Base-by-base conservation (phyloP, 306 rosid genomes). In the Begonia loranthoides region DNA sequence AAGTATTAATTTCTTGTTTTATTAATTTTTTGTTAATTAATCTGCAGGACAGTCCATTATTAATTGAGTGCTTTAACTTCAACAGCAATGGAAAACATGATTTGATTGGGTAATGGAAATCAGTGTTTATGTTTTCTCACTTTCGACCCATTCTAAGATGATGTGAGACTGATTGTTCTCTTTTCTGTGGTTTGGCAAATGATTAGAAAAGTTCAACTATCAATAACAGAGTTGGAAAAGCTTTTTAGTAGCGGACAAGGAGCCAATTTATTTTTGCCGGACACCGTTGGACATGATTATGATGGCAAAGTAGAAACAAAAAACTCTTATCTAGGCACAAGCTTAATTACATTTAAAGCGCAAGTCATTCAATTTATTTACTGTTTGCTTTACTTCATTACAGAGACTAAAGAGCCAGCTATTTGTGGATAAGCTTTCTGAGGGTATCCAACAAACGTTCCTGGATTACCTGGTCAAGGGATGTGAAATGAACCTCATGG, bases 391-490 rank as follows among this genome's bases (percentile, higher is more conserved):
- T 47, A 55, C 70, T 57, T 57, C 51, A 54, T 58, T 44, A 49
- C 88, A 92, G 99, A 71, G 66, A 50, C 68, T 83, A 22, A 92
- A 83, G 72, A 73, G 99, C 71, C 92, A 76, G 66, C 61, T 92
- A 67, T 83, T 60, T 75, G 93, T 80, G 67, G 99, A 92, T 47
- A 83, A 60, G 69, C 76, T 72, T 78, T 19, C 66, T 48, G 87
- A 76, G 77, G 79, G 70, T 47, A 55, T 83, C 43, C 93, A 83
- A 65, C 72, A 80, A 62, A 86, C 93, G 55, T 92, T 92, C 74
- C 73, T 92, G 54, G 99, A 86, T 80, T 92, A 83, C 79, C 74
- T 92, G 80, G 76, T 88, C 24, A 94, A 77, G 61, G 99, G 96
- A 43, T 79, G 73, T 75, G 93, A 87, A 73, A 66, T 92, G 77